Evolutionary conservation across 2,329 filamentous ascomycete species (phyloP), one percentile per base, ranked within the genome.

Genomic region (Colletotrichum simmondsii): DNA sequence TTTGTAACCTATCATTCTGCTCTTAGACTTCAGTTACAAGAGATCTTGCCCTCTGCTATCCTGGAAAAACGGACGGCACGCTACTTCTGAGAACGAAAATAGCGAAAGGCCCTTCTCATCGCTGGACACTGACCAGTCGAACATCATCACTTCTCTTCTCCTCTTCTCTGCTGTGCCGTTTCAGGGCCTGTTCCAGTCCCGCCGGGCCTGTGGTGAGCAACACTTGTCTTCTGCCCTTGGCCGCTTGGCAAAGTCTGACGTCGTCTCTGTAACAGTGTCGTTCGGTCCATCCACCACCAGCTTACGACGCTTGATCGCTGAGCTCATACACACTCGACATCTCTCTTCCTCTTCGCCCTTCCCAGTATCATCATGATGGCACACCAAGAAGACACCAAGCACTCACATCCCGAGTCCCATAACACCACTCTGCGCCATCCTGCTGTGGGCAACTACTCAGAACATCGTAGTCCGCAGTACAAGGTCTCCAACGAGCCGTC

Each of bases 401-500:
- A 49, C 22, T 42, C 16, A 8, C 60, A 62, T 19, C 56, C 30
- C 0, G 5, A 5, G 32, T 62, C 37, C 49, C 42, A 26, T 22
- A 16, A 30, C n/a, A 58, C 28, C 28, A 22, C 53, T 4, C 26
- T 19, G 10, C 59, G 52, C 11, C 59, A 65, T 19, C 54, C 59
- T 42, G 26, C 26, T 42, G 60, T 24, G 24, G 52, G 54, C 28
- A 61, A 61, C 53, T 72, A 37, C 68, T 62, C 63, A 4, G 30
- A 65, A 22, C 22, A 60, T 22, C 71, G 71, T 5, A 61, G 60
- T 32, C 71, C 71, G 12, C 71, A 73, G 26, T 65, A 62, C 32
- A 70, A 65, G 28, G 37, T 35, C n/a, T 73, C 71, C 26, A 73
- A 46, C 56, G 67, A 71, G 28, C 37, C 66, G 2, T 42, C 66